phyloP scores from a whole-genome alignment of 2,329 filamentous ascomycete genomes.

The Fusarium tupiense region DNA sequence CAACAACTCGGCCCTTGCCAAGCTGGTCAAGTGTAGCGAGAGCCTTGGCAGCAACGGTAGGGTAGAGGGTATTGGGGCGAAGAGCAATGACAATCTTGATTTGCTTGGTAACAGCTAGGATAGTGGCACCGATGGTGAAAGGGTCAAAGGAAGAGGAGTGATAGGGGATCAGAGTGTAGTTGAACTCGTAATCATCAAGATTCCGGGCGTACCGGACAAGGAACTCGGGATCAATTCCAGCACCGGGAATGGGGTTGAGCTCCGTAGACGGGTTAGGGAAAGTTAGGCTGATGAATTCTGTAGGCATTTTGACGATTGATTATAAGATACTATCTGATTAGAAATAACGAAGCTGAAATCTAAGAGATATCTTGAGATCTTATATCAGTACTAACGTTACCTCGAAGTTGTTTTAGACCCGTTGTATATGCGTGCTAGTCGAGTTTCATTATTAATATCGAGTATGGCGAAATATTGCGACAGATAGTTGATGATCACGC shows the following conservation, averaged over 20 bases:
- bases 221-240: conserved; percentile 64
- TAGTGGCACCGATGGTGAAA: conserved; percentile 68
- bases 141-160: conserved; percentile 55
- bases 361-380: not conserved
- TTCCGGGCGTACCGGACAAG: conserved; percentile 65
- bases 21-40: conserved; percentile 70
- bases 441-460: conserved; percentile 38
- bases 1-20: conserved; percentile 65
- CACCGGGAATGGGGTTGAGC: conserved; percentile 61
- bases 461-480: conserved; percentile 43
- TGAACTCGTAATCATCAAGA: conserved; percentile 68
- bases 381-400: not conserved
- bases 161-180: conserved; percentile 70
- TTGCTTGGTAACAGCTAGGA: conserved; percentile 65
- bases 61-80: conserved; percentile 66
- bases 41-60: conserved; percentile 69
- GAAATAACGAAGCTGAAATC: not conserved
- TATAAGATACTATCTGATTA: not conserved
- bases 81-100: conserved; percentile 70
- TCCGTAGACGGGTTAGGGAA: conserved; percentile 68
- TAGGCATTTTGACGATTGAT: conserved; percentile 42
- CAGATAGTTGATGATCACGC: conserved; percentile 38
- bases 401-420: not conserved
- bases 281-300: conserved; percentile 68
- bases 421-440: not conserved